These are phyloP conservation scores for Plasmodium gonderi DNA, from an alignment of 169 alveolate genomes.

Conservation along the genomic window DNA sequence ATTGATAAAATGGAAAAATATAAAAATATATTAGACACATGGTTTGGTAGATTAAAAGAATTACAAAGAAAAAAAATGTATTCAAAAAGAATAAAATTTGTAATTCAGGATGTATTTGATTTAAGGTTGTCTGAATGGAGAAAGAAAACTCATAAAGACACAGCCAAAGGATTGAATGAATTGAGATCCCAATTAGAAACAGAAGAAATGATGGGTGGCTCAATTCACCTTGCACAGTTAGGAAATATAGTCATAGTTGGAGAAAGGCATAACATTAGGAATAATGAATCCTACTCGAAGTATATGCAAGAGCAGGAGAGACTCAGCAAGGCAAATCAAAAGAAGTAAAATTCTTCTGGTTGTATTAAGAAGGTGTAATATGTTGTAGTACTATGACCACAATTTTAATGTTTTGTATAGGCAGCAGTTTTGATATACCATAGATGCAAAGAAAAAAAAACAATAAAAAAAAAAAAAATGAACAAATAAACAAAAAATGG, in stretches of 20 bases:
- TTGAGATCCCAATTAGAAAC: slow-evolving; percentile 90
- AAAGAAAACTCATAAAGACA: slow-evolving; percentile 90
- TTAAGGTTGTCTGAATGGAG: slow-evolving; percentile 92
- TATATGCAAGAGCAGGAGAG: slow-evolving; percentile 86
- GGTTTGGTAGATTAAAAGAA: slow-evolving; percentile 93
- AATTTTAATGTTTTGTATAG: too few relatives aligned
- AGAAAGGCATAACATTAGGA: slow-evolving; percentile 87
- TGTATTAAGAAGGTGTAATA: neutral
- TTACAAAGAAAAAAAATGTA: slow-evolving; percentile 84
- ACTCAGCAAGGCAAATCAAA: slow-evolving; percentile 56
- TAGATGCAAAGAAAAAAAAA: too few relatives aligned
- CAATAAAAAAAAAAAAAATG: too few relatives aligned
- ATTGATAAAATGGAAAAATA: slow-evolving; percentile 89
- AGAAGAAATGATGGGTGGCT: slow-evolving; percentile 92
- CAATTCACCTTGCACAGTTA: slow-evolving; percentile 92
- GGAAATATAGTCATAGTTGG: slow-evolving; percentile 93
- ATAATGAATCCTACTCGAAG: slow-evolving; percentile 85
- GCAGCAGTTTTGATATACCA: too few relatives aligned
- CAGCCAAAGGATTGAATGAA: slow-evolving; percentile 92
- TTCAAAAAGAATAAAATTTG: slow-evolving; percentile 90
- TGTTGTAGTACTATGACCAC: too few relatives aligned
- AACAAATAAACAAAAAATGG: too few relatives aligned
- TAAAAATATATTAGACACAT: slow-evolving; percentile 89
- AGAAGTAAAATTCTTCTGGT: slow-evolving; percentile 47
- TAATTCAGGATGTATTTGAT: slow-evolving; percentile 91